Conservation (phyloP, 139 green algal genomes). For the Chlorella sorokiniana region DNA sequence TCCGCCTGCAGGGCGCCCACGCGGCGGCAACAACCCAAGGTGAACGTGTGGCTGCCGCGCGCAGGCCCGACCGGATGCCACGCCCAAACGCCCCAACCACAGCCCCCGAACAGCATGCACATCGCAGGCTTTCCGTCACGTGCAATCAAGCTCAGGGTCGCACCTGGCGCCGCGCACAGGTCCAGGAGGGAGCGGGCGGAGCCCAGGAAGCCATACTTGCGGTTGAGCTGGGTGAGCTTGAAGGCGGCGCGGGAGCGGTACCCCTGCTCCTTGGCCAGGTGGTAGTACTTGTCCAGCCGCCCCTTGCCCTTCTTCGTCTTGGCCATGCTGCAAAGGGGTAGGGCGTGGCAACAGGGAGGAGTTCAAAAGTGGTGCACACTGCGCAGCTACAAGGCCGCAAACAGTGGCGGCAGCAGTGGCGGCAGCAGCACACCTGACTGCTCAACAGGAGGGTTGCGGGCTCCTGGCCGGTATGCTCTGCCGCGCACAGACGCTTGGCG, state of each 20-base stretch:
- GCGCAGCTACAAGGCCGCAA: not conserved
- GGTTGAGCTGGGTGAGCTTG: constrained; percentile 99
- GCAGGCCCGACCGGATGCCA: no score
- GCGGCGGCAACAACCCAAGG: no score
- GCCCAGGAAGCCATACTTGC: constrained; percentile 93
- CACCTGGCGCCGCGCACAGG: constrained; percentile 96
- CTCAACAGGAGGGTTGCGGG: no score
- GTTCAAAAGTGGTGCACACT: not conserved
- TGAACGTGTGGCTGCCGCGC: no score
- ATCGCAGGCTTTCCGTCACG: no score
- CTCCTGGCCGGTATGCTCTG: no score
- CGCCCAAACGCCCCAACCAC: no score
- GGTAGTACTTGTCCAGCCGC: constrained; percentile 97
- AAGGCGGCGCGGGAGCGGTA: constrained; percentile 98
- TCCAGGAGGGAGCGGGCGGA: constrained; percentile 84
- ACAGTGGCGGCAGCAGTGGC: not conserved
- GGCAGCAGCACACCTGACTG: not conserved
- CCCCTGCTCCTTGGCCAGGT: constrained; percentile 98
- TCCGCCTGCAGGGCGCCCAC: constrained; percentile 57
- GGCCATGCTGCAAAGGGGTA: constrained; percentile 35
- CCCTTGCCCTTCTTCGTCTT: constrained; percentile 87
- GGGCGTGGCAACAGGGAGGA: no score
- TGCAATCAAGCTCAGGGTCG: no score
- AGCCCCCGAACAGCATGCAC: no score
- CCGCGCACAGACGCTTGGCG: no score